Evolutionary conservation across 1,284 basidiomycete species (phyloP).

Genomic region (Puccinia coronata): DNA sequence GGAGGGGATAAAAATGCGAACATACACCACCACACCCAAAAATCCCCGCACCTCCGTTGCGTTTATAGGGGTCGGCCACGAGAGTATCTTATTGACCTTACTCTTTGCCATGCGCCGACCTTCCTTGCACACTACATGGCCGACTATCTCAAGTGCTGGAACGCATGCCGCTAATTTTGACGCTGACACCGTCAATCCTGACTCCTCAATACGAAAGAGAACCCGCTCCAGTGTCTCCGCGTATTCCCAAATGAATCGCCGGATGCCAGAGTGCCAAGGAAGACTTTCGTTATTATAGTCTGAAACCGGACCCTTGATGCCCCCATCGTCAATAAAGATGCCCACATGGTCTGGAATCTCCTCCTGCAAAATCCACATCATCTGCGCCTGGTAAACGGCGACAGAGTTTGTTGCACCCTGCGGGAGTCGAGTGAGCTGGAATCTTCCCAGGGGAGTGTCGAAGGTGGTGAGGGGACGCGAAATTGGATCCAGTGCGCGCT

Average conservation of each 20-base stretch:
- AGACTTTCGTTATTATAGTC: not conserved
- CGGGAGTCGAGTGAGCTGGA: not conserved
- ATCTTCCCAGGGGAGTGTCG: too few species aligned
- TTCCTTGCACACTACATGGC: slow-evolving; percentile 10
- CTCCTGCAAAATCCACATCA: not conserved
- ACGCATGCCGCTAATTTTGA: not conserved
- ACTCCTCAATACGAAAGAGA: slow-evolving; percentile 22
- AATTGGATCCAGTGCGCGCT: too few species aligned
- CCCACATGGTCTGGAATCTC: slow-evolving; percentile 1
- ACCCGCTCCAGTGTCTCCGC: not conserved
- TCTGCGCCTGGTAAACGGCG: slow-evolving; percentile 7
- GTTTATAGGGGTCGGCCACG: slow-evolving; percentile 8
- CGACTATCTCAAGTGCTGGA: not conserved
- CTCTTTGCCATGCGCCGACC: not conserved
- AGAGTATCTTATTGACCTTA: slow-evolving; percentile 9
- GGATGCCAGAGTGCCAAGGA: not conserved
- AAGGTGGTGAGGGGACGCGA: not conserved
- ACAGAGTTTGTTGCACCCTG: slow-evolving; percentile 10
- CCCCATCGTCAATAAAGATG: slow-evolving; percentile 24
- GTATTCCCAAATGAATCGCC: slow-evolving; percentile 17
- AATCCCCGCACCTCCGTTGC: not conserved
- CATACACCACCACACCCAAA: slow-evolving; percentile 10
- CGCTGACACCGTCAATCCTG: slow-evolving; percentile 13
- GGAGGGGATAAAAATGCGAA: slow-evolving; percentile 14
- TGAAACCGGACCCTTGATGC: slow-evolving; percentile 3